phyloP scores from a whole-genome alignment of 75 land plant species.

The Isoetes taiwanensis region DNA sequence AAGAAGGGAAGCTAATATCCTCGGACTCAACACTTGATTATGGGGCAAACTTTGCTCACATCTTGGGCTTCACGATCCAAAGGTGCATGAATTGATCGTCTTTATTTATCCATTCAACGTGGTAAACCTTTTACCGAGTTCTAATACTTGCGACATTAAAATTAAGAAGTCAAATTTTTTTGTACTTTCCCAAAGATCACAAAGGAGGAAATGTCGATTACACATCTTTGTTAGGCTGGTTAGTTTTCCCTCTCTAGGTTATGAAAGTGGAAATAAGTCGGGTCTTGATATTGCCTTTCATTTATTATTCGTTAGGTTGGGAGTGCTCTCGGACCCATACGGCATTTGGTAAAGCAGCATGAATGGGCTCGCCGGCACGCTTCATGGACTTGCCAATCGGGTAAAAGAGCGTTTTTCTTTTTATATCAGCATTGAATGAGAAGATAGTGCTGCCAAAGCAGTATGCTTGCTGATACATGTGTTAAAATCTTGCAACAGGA shows the following conservation, averaged over 20 bases:
- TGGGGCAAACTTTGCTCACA: slow-evolving; percentile 92
- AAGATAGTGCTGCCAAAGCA: no score
- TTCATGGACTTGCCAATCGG: slow-evolving; percentile 98
- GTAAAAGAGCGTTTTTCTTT: no score
- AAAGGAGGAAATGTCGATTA: slow-evolving; percentile 99
- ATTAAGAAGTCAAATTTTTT: background rate
- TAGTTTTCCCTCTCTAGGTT: no score
- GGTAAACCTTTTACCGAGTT: no score
- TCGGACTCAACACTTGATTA: slow-evolving; percentile 66
- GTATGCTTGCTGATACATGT: no score
- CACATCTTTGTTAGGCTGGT: slow-evolving; percentile 91
- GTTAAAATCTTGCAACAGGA: slow-evolving; percentile 44
- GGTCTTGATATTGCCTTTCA: no score
- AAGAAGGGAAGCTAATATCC: slow-evolving; percentile 54
- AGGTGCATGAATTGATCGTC: slow-evolving; percentile 88
- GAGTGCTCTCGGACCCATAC: slow-evolving; percentile 97
- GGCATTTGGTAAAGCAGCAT: slow-evolving; percentile 88
- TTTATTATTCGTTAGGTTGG: no score
- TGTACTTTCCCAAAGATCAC: slow-evolving; percentile 58
- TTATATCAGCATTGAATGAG: no score
- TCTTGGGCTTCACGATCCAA: slow-evolving; percentile 69
- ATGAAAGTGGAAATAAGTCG: no score
- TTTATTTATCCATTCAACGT: slow-evolving; percentile 89
- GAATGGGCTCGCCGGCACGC: slow-evolving; percentile 95
- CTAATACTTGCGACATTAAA: slow-evolving; percentile 2